Base-by-base conservation (phyloP, 495 filamentous ascomycete species). In the Aspergillus hancockii region DNA sequence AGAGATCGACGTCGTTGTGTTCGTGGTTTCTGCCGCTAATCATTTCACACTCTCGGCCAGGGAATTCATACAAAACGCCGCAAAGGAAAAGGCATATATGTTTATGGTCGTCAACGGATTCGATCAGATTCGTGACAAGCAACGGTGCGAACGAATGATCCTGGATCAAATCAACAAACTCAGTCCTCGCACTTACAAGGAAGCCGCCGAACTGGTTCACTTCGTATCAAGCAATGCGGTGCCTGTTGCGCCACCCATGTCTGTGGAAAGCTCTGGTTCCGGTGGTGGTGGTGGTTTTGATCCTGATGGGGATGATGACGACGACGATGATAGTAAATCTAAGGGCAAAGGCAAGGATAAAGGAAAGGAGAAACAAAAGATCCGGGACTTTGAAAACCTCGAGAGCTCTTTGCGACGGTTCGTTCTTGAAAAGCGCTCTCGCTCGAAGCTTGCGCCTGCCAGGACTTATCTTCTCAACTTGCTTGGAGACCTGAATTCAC, bases 21-120 rank as follows among this genome's bases (percentile, higher is more conserved):
- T 98, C 60, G 94, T 98, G 23, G 95, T 98, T 12, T 96, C 91
- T 32, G 94, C 95, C 14, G 92, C 92, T 40, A 98, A 98, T 65
- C 95, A 97, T 71, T 98, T 98, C 71, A 98, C 94, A 2, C 83
- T 92, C 50, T 94, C 93, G 4, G 93, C 95, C 12, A 97, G 91
- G 69, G 92, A 98, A 61, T 98, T 98, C 69, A 97, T 98, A 60
- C 86, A 90, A 77, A 93, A 93, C 55, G 94, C 94, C 10, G 95
- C 94, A 14, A 85, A 92, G 47, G 94, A 98, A 68, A 98, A 98
- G 69, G 93, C 93, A 13, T 98, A 98, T 67, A 93, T 98, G 63
- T 98, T 98, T 78, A 94, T 98, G 76, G 94, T 98, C 9, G 94
- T 98, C 50, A 98, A 98, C 70, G 92, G 93, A 31, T 98, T 91